Evolutionary conservation across 148 eudicot genomes (phyloP), one percentile per base, ranked within the genome.

Genomic region (Nepenthes gracilis): DNA sequence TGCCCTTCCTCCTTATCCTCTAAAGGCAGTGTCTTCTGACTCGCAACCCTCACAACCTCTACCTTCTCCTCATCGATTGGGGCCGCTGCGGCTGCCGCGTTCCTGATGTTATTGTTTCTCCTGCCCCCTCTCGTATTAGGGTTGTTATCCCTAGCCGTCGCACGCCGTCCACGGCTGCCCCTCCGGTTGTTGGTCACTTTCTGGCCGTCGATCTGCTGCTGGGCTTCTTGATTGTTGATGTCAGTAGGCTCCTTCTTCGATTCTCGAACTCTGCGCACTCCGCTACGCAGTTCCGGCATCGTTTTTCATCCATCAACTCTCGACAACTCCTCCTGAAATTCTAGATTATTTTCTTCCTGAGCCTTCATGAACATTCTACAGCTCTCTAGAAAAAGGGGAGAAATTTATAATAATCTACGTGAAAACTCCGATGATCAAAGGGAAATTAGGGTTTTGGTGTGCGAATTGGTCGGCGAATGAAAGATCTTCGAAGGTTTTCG

Each of bases 201-300:
- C 59, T 55, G 66, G 55, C 65, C 77, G 68, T 63, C 64, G 68
- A 69, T 61, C 57, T 62, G 67, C 61, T 73, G 74, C 55, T 57
- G 55, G 12, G 12, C 2, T 7, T 52, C 55, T n/a, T 35, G 61
- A 54, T 64, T 59, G 60, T 54, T 57, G 60, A 60, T 55, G 59
- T 65, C 45, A 14, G 6, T 50, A 63, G 32, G 43, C 13, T 13
- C 47, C 34, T 49, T 11, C 6, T 11, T 49, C 53, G 53, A 49
- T 49, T 49, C 53, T 49, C 15, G 53, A 2, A 2, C 53, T 10
- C 12, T 49, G 53, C 53, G 53, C 53, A n/a, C 15, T 6, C 53
- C n/a, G 53, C 53, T 49, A 49, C 53, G 53, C 53, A 49, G 15
- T 11, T 49, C 53, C 12, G 53, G 53, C 53, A 49, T 49, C 53